These are phyloP conservation scores for Fraxinus nigra DNA, from an alignment of 305 asterid genomes.

Conservation along the genomic window DNA sequence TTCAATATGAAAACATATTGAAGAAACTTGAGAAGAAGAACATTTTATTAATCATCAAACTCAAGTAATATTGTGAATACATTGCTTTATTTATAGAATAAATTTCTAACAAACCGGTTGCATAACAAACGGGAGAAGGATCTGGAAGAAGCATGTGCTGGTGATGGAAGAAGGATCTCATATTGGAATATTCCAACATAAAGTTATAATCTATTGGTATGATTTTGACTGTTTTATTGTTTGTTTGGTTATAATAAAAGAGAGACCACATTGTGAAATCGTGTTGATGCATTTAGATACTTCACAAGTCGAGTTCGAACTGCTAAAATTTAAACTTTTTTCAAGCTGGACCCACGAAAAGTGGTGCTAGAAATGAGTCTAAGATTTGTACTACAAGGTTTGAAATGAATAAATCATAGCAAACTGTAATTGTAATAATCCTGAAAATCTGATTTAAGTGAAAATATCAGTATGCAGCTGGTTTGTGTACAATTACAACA, in stretches of 20 bases:
- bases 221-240: constrained; percentile 5
- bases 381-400: background rate
- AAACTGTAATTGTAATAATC: background rate
- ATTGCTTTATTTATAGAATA: too few species aligned
- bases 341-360: background rate
- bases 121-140: too few species aligned
- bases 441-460: background rate
- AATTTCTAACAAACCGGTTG: too few species aligned
- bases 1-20: too few species aligned
- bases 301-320: background rate
- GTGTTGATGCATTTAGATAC: background rate
- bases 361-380: background rate
- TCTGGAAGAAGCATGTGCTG: too few species aligned
- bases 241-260: background rate
- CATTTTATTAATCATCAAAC: too few species aligned
- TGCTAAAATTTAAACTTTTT: background rate
- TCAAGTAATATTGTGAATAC: too few species aligned
- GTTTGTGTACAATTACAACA: background rate
- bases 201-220: background rate
- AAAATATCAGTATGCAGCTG: background rate
- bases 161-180: too few species aligned
- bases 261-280: background rate
- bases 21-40: too few species aligned
- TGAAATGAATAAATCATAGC: background rate
- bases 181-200: too few species aligned